Conservation (phyloP, 2,329 filamentous ascomycete species). For the Raffaelea deltoideospora region DNA sequence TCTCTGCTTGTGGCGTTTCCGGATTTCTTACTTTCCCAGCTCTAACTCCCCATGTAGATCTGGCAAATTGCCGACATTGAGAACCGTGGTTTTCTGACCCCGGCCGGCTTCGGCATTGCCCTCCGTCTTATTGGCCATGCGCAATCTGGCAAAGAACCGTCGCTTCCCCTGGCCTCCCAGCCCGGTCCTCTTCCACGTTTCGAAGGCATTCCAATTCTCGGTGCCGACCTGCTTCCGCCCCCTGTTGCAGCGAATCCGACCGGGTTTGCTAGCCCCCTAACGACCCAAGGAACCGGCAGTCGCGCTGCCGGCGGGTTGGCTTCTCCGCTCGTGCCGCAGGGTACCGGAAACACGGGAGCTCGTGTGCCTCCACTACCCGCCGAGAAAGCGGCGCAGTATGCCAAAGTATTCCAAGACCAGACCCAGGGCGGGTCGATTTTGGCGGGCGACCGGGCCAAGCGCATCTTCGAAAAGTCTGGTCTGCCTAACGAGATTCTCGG, state of each 20-base stretch:
- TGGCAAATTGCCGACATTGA: constrained; percentile 98
- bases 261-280: constrained; percentile 20
- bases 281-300: constrained; percentile 44
- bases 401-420: constrained; percentile 80
- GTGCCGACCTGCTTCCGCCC: constrained; percentile 18
- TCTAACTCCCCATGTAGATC: constrained; percentile 46
- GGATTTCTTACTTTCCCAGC: background rate
- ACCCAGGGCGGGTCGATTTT: constrained; percentile 58
- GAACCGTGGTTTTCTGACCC: constrained; percentile 86
- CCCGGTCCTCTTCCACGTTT: constrained; percentile 85
- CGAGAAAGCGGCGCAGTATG: constrained; percentile 82
- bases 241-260: constrained; percentile 14
- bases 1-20: background rate
- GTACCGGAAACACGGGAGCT: constrained; percentile 34
- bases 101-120: constrained; percentile 83
- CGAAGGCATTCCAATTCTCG: constrained; percentile 46
- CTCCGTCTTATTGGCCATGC: constrained; percentile 90
- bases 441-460: constrained; percentile 73
- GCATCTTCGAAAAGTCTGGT: constrained; percentile 87
- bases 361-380: constrained; percentile 78
- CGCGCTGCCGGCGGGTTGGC: constrained; percentile 10
- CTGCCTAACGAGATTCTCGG: constrained; percentile 81
- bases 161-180: constrained; percentile 66
- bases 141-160: constrained; percentile 72
- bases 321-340: constrained; percentile 6